Conservation (phyloP, 129 eudicot species). For the Sambucus nigra region DNA sequence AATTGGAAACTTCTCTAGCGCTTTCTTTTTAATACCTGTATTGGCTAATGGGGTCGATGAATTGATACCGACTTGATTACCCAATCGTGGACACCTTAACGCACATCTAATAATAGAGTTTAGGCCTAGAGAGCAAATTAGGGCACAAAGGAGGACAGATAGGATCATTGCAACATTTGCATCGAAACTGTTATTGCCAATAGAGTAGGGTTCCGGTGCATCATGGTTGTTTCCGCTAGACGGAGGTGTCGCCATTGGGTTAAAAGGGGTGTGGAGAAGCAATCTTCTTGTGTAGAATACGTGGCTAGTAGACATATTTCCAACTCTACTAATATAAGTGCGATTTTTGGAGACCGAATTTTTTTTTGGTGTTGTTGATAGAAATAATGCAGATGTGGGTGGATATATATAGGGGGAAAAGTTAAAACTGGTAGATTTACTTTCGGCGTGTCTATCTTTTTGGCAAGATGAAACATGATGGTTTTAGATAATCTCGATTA, state of each 20-base stretch:
- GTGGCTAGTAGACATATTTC: constrained; percentile 25
- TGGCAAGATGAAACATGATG: not conserved
- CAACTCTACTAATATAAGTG: no score
- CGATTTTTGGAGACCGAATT: not conserved
- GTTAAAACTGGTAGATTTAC: not conserved
- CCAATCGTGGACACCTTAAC: constrained; percentile 40
- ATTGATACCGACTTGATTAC: constrained; percentile 11
- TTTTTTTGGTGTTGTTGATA: constrained; percentile 2
- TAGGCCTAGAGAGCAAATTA: constrained; percentile 72
- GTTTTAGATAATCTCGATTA: no score
- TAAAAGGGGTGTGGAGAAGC: constrained; percentile 25
- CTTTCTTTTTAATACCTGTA: constrained; percentile 65
- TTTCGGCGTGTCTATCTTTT: not conserved
- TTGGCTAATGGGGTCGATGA: constrained; percentile 30
- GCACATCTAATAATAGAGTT: constrained; percentile 77
- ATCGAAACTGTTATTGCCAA: constrained; percentile 50
- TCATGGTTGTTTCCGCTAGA: not conserved
- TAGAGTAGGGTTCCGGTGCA: constrained; percentile 20
- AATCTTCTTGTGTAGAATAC: constrained; percentile 37
- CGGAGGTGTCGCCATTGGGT: constrained; percentile 9
- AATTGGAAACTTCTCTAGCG: constrained; percentile 53
- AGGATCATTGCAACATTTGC: constrained; percentile 86
- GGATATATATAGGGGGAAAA: constrained; percentile 10
- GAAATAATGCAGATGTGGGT: constrained; percentile 1
- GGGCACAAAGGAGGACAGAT: constrained; percentile 70